Evolutionary conservation across 2,329 filamentous ascomycete genomes (phyloP), one percentile per base, ranked within the genome.

Genomic region (Aspergillus tubingensis): DNA sequence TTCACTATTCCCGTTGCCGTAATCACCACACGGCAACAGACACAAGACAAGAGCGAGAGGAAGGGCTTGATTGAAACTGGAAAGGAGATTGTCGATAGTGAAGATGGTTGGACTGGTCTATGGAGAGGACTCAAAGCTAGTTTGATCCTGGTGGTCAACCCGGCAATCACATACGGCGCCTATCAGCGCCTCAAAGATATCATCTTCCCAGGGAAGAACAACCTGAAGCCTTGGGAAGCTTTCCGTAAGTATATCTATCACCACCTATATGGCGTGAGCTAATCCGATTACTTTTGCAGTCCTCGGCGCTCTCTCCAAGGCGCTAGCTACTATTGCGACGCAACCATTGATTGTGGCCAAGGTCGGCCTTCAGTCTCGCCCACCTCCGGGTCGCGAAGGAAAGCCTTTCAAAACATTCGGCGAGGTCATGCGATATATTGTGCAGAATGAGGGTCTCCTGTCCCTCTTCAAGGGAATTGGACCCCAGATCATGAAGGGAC

Each of bases 331-430:
- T 0, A 88, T 99, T 66, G 88, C 84, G 57, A 99, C 95, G 7
- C 95, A 99, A 75, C 95, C 95, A 13, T 83, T 99, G 58, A 99
- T 99, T 70, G 94, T 99, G 62, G 95, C 95, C 64, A 99, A 99
- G 80, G 95, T 99, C 62, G 93, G 95, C 54, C 82, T 99, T 61
- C 95, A 99, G 77, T 97, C 93, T 27, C 92, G 91, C 69, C 95
- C 95, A 21, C 95, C 95, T 0, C 87, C 92, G 62, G 84, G 86
- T 21, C 87, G 93, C 55, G 85, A 92, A 64, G 94, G 93, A 63
- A 96, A 94, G 79, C 92, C 91, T 0, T 99, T 99, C 81, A 93
- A 92, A 76, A 91, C 88, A 64, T 99, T 99, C 68, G 80, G 89
- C 54, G 95, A 99, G 76, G 95, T 99, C 30, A 96, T 99, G 92